Percentiles rank a stretch among this genome's conserved stretches.
Conservation (phyloP, 495 filamentous ascomycete species). For the Lasiosphaeris hirsuta region DNA sequence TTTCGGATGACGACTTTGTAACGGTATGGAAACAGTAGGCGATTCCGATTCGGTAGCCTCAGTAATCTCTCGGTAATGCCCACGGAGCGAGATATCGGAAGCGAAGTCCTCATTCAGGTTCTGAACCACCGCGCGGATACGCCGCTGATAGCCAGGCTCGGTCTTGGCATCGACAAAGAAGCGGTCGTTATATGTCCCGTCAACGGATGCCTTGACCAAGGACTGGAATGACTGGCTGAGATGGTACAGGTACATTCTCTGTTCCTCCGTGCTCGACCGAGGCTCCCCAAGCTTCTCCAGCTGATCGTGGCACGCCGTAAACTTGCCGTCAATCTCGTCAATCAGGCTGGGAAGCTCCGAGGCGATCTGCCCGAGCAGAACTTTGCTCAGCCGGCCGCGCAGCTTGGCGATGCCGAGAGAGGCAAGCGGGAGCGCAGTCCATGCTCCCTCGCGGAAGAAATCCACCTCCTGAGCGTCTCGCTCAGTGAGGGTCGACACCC, state of each 20-base stretch:
- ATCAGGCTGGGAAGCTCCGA: slow-evolving; percentile 56
- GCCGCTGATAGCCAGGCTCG: slow-evolving; percentile 40
- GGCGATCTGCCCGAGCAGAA: slow-evolving; percentile 56
- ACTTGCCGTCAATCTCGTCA: slow-evolving; percentile 49
- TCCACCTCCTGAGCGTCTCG: slow-evolving; percentile 37
- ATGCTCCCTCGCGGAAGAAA: slow-evolving; percentile 45
- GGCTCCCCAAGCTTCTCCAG: slow-evolving; percentile 49
- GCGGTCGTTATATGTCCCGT: slow-evolving; percentile 53
- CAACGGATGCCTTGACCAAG: slow-evolving; percentile 48
- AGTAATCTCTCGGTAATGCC: slow-evolving; percentile 43
- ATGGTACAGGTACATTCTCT: slow-evolving; percentile 50
- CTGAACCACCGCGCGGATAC: slow-evolving; percentile 59
- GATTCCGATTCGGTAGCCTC: background rate
- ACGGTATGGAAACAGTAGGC: background rate
- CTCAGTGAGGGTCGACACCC: slow-evolving; percentile 33
- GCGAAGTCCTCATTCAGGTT: slow-evolving; percentile 57
- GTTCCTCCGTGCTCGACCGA: slow-evolving; percentile 46
- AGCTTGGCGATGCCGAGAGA: slow-evolving; percentile 49
- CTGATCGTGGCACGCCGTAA: slow-evolving; percentile 26
- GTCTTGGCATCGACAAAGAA: slow-evolving; percentile 53
- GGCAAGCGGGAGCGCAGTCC: slow-evolving; percentile 30
- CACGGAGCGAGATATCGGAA: slow-evolving; percentile 40
- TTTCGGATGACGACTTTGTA: background rate
- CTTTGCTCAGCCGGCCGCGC: slow-evolving; percentile 49
- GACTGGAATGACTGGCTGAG: slow-evolving; percentile 50